Evolutionary conservation across 2,329 filamentous ascomycete genomes (phyloP).

Genomic region (Dactylellina drechsleri): DNA sequence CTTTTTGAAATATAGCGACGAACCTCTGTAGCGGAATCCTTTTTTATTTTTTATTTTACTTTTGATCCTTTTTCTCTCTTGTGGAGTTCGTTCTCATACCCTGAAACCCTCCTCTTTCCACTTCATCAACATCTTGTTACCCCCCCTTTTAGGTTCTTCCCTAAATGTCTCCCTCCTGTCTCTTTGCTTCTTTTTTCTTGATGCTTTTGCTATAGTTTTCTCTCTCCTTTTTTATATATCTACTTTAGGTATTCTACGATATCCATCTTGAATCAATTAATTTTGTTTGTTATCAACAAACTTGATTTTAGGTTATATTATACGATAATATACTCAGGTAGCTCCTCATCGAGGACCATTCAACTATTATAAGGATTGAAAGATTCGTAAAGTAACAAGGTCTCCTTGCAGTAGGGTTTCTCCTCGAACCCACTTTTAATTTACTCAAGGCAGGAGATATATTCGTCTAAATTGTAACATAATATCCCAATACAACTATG

Average conservation of each 20-base stretch:
- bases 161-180: conserved; percentile 24
- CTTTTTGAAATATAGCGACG: conserved; percentile 42
- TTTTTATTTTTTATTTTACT: conserved; percentile 41
- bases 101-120: conserved; percentile 32
- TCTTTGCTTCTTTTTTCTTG: not conserved
- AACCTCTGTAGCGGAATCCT: conserved; percentile 52
- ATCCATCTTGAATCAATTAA: conserved; percentile 10
- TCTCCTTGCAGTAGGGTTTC: too few relatives aligned
- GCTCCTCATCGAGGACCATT: too few relatives aligned
- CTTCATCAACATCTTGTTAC: conserved; percentile 40
- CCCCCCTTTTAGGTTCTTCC: conserved; percentile 41
- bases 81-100: conserved; percentile 52
- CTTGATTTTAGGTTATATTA: conserved; percentile 5
- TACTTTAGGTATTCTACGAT: conserved; percentile 6
- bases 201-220: not conserved
- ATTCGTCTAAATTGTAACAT: too few relatives aligned
- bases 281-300: not conserved
- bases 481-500: too few relatives aligned
- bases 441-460: too few relatives aligned
- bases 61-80: conserved; percentile 32
- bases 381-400: too few relatives aligned
- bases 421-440: too few relatives aligned
- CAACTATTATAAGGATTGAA: too few relatives aligned
- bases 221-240: conserved; percentile 4
- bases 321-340: too few relatives aligned